phyloP scores from a whole-genome alignment of 345 rosid species.

The Ceriops zippeliana region DNA sequence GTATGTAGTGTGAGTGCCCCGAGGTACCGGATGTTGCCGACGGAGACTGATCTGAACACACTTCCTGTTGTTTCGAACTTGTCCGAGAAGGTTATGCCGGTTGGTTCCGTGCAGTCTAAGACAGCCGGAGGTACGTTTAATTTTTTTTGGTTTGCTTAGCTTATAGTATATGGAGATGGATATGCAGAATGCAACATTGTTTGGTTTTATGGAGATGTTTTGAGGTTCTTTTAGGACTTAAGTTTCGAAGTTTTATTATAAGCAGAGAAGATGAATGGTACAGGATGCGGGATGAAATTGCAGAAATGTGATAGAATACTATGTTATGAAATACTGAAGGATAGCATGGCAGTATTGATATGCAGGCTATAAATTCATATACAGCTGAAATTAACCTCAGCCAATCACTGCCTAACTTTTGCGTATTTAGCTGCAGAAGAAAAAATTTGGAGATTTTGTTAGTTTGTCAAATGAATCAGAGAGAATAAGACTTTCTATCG shows the following conservation, averaged over 20 bases:
- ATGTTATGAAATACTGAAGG: too few relatives aligned
- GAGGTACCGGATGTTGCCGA: conserved; percentile 71
- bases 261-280: too few relatives aligned
- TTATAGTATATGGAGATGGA: neutral
- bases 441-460: too few relatives aligned
- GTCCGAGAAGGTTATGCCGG: conserved; percentile 63
- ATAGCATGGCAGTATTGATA: too few relatives aligned
- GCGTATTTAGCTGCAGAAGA: too few relatives aligned
- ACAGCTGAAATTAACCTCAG: too few relatives aligned
- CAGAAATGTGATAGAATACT: too few relatives aligned
- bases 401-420: too few relatives aligned
- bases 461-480: too few relatives aligned
- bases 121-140: conserved; percentile 50
- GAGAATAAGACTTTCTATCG: too few relatives aligned
- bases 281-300: too few relatives aligned
- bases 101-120: conserved; percentile 55
- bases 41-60: conserved; percentile 79
- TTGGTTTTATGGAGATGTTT: neutral
- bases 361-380: too few relatives aligned
- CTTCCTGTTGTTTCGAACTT: conserved; percentile 64
- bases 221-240: neutral
- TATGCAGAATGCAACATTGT: neutral
- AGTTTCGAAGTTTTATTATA: neutral
- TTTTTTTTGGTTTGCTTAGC: neutral
- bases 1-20: conserved; percentile 66